phyloP scores from a whole-genome alignment of 1,284 basidiomycete genomes.

The Austroboletus novae-zelandiae region DNA sequence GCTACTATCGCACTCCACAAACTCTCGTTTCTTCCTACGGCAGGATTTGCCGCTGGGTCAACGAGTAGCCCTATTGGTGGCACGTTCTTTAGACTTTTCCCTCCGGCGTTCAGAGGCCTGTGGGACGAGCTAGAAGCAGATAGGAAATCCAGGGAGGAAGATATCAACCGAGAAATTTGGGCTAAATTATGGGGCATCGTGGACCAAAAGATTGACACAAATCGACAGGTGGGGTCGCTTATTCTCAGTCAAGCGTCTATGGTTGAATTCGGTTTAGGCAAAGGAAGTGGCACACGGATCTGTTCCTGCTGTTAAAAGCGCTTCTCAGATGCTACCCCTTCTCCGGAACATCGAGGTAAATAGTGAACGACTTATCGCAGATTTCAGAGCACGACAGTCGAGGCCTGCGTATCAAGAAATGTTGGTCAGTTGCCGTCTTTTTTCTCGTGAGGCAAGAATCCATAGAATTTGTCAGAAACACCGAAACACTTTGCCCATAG shows the following conservation, averaged over 20 bases:
- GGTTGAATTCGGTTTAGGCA: conserved; percentile 24
- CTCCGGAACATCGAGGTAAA: conserved; percentile 27
- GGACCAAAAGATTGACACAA: conserved; percentile 49
- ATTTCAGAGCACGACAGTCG: conserved; percentile 60
- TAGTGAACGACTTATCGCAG: conserved; percentile 54
- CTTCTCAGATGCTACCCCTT: conserved; percentile 11
- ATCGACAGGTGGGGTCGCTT: conserved; percentile 41
- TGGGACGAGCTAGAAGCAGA: conserved; percentile 88
- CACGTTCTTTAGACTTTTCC: conserved; percentile 72
- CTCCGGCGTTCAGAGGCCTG: conserved; percentile 82
- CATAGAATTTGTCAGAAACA: conserved; percentile 45
- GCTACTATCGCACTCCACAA: conserved; percentile 83
- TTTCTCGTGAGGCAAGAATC: not conserved
- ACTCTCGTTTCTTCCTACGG: conserved; percentile 59
- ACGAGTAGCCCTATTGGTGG: conserved; percentile 42
- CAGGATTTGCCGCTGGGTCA: conserved; percentile 57
- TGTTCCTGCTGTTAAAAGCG: conserved; percentile 17
- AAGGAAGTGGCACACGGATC: conserved; percentile 32
- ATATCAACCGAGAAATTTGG: conserved; percentile 71
- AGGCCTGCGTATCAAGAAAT: conserved; percentile 80
- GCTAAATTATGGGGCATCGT: conserved; percentile 62
- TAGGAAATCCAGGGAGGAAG: conserved; percentile 63
- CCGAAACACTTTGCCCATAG: conserved; percentile 85
- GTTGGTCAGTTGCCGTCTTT: conserved; percentile 56
- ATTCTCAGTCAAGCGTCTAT: not conserved